Evolutionary conservation across 2,329 filamentous ascomycete species (phyloP), one percentile per base, ranked within the genome.

Genomic region (Cladophialophora chaetospira): DNA sequence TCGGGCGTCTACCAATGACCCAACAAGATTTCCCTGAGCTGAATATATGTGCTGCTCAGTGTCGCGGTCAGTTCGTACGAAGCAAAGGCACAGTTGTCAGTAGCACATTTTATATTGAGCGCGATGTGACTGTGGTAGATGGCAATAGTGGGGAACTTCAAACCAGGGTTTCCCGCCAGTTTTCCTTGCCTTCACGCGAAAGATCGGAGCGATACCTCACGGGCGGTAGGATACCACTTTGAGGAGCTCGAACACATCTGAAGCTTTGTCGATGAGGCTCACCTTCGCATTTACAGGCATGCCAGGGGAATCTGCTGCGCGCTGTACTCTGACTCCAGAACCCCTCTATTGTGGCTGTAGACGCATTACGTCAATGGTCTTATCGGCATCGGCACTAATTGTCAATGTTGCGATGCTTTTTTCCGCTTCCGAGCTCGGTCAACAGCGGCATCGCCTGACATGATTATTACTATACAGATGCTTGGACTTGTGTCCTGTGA

Each of bases 361-460:
- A 9, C 19, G 21, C 21, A 40, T 49, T 49, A 49, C 46, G 46
- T 49, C 46, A 49, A 49, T 38, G 46, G 31, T 23, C 46, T 26
- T 49, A 49, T 49, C 46, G 46, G 46, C 10, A 33, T 23, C 33
- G 13, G 31, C 19, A 35, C 26, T 17, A 15, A 49, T 17, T 17
- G 25, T 23, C 33, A 25, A 17, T 15, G 17, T 17, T 13, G 17
- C 6, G 29, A 13, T 36, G 35, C 19, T 25, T 19, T 33, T 31
- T 25, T n/a, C n/a, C n/a, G n/a, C n/a, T 40, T 43, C 48, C 48
- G 48, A 51, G 25, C 21, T 51, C 48, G 48, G 48, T 38, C 38
- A n/a, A 23, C 33, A 17, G 19, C 25, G 47, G 25, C 35, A 40
- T 19, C 36, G 26, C 48, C 36, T 51, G 48, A 51, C 48, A 21